Evolutionary conservation across 805 yeast genomes (phyloP).

Genomic region (Cyberlindnera xylosilytica): DNA sequence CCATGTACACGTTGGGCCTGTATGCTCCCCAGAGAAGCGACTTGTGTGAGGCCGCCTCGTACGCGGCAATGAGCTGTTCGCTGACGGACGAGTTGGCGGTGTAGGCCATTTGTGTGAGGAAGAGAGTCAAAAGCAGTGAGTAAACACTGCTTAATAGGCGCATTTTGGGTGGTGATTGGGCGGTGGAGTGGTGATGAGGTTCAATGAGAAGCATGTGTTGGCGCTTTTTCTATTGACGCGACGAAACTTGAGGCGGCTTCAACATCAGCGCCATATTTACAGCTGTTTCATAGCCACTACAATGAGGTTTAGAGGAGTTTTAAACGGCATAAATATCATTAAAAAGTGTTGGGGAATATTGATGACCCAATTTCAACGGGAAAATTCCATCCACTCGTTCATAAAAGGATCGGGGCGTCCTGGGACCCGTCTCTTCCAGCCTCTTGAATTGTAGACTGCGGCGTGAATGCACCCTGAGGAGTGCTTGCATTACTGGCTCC

Average conservation of each 20-base stretch:
- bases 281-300: no score
- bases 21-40: constrained; percentile 91
- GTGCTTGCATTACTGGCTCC: constrained; percentile 9
- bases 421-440: constrained; percentile 16
- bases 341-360: no score
- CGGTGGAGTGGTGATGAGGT: not conserved
- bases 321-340: no score
- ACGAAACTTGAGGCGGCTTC: no score
- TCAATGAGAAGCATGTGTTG: not conserved
- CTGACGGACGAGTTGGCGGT: not conserved
- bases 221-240: no score
- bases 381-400: not conserved
- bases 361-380: no score
- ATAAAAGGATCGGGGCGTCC: constrained; percentile 24
- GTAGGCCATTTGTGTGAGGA: not conserved
- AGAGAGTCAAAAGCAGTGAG: not conserved
- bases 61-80: constrained; percentile 18
- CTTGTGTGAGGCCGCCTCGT: constrained; percentile 37
- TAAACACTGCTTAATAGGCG: not conserved
- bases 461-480: constrained; percentile 13
- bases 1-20: constrained; percentile 81
- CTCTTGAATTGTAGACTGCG: constrained; percentile 14
- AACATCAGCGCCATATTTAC: no score
- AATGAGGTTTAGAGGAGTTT: no score
- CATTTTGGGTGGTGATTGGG: not conserved